These are phyloP conservation scores for Elsinoe arachidis DNA, from an alignment of 2,329 filamentous ascomycete genomes.

Conservation along the genomic window DNA sequence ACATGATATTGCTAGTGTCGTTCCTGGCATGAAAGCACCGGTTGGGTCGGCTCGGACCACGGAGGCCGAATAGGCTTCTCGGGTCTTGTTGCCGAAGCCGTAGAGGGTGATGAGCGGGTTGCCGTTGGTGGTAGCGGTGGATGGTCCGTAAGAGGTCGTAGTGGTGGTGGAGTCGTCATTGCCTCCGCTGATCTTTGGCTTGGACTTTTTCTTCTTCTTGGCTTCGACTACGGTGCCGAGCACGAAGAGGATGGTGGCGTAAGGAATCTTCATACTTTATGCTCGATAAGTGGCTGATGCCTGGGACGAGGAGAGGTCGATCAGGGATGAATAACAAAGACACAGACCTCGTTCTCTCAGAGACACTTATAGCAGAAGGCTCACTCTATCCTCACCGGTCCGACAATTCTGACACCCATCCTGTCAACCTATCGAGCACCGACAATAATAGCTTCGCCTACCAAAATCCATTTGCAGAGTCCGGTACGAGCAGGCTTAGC, in stretches of 20 bases:
- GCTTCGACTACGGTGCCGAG: conserved; percentile 2
- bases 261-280: background rate
- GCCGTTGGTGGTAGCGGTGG: background rate
- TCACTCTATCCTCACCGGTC: background rate
- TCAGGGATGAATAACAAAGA: background rate
- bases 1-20: background rate
- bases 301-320: background rate
- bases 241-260: background rate
- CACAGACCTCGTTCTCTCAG: background rate
- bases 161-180: background rate
- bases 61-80: background rate
- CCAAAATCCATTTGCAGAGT: background rate
- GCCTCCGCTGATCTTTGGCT: background rate
- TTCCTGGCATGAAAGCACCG: background rate
- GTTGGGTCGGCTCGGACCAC: background rate
- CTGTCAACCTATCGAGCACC: background rate
- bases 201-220: conserved; percentile 10
- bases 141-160: background rate
- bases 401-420: background rate
- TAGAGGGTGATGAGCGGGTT: conserved; percentile 2
- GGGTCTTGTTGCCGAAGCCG: conserved; percentile 4
- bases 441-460: conserved; percentile 1
- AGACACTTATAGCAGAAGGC: background rate
- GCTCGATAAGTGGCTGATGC: background rate
- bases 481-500: background rate